Evolutionary conservation across 129 eudicot species (phyloP).

Genomic region (Centrapalus pauciflorus): DNA sequence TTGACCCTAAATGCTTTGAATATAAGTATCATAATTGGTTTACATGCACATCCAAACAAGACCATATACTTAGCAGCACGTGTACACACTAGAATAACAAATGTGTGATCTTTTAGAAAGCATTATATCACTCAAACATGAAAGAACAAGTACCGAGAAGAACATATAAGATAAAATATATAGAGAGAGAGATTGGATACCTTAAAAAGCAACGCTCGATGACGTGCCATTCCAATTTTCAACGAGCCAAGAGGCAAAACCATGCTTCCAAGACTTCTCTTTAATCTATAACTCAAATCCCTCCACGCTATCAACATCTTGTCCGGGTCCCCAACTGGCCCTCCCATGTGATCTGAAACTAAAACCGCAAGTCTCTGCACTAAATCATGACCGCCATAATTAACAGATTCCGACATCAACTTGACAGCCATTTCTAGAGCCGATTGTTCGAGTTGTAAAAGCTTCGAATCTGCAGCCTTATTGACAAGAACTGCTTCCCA

Average conservation of each 20-base stretch:
- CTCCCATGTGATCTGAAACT: conserved; percentile 95
- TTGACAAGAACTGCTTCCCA: conserved; percentile 94
- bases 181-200: conserved; percentile 28
- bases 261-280: conserved; percentile 66
- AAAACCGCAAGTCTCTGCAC: conserved; percentile 66
- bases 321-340: conserved; percentile 81
- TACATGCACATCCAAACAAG: neutral
- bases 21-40: neutral
- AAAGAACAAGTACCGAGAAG: neutral
- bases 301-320: conserved; percentile 79
- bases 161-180: neutral
- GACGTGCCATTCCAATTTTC: conserved; percentile 83
- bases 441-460: conserved; percentile 53
- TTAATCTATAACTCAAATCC: conserved; percentile 48
- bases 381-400: conserved; percentile 31
- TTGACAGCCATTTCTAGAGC: conserved; percentile 56
- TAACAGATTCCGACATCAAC: conserved; percentile 41
- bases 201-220: conserved; percentile 91
- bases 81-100: too few relatives aligned
- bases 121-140: neutral
- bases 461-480: conserved; percentile 62
- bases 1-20: neutral
- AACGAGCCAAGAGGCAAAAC: conserved; percentile 92
- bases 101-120: neutral
- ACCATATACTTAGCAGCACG: too few relatives aligned